phyloP scores from a whole-genome alignment of 2,329 filamentous ascomycete species.

The Cytospora paraplurivora region DNA sequence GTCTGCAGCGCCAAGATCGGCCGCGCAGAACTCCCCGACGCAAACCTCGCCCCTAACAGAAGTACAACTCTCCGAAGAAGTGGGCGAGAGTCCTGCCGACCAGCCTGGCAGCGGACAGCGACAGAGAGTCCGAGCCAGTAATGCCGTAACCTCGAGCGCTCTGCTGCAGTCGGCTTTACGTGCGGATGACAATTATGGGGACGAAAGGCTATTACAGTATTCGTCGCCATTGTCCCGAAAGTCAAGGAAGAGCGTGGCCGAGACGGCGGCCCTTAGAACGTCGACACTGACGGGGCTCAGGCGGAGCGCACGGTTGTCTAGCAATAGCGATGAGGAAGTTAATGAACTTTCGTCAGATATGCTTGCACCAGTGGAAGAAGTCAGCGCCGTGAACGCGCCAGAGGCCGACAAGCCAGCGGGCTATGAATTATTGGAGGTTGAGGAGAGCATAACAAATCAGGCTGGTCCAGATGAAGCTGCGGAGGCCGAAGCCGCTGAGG shows the following conservation, averaged over 20 bases:
- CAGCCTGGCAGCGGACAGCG: slow-evolving; percentile 59
- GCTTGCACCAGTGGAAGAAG: slow-evolving; percentile 1
- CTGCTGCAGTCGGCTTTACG: slow-evolving; percentile 44
- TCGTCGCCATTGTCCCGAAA: slow-evolving; percentile 50
- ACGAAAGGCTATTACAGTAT: slow-evolving; percentile 36
- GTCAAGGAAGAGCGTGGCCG: slow-evolving; percentile 39
- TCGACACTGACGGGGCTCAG: slow-evolving; percentile 35
- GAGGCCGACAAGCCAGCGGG: slow-evolving; percentile 10
- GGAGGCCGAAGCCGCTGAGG: slow-evolving; percentile 44
- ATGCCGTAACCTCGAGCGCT: slow-evolving; percentile 43
- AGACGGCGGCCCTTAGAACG: slow-evolving; percentile 37
- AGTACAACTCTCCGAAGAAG: slow-evolving; percentile 42
- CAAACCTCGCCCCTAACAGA: slow-evolving; percentile 18
- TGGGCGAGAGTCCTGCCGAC: slow-evolving; percentile 55
- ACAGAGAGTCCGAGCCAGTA: slow-evolving; percentile 42
- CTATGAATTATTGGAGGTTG: slow-evolving; percentile 4
- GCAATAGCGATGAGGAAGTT: slow-evolving; percentile 28
- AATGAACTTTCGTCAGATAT: slow-evolving; percentile 38
- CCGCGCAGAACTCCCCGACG: background rate
- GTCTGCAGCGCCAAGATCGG: background rate
- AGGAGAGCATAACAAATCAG: slow-evolving; percentile 32
- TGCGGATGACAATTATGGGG: slow-evolving; percentile 35
- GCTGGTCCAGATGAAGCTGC: slow-evolving; percentile 10
- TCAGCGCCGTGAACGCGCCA: background rate
- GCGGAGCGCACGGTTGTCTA: slow-evolving; percentile 22